phyloP scores from a whole-genome alignment of 2,329 filamentous ascomycete species.

The Arthroderma sp. region DNA sequence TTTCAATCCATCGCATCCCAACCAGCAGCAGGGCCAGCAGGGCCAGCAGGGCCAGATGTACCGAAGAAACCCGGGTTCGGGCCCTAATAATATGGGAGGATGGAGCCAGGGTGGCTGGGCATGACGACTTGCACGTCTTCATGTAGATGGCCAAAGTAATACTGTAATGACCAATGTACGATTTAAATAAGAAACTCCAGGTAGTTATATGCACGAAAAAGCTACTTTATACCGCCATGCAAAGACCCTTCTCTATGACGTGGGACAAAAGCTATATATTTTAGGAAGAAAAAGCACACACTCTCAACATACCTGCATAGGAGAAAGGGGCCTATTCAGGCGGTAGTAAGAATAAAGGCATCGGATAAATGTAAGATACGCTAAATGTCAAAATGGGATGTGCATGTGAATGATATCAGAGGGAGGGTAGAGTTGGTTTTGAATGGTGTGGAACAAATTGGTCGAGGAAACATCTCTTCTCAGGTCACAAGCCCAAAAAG shows the following conservation, averaged over 20 bases:
- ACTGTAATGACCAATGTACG: background rate
- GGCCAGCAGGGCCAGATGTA: background rate
- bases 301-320: background rate
- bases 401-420: background rate
- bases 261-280: background rate
- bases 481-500: too few species aligned
- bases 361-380: background rate
- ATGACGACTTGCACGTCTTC: background rate
- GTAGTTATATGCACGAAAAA: background rate
- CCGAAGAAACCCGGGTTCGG: background rate
- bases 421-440: background rate
- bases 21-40: conserved; percentile 13
- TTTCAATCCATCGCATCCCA: conserved; percentile 11
- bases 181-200: background rate
- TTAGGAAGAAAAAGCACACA: background rate
- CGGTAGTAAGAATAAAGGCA: background rate
- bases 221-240: background rate
- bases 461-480: too few species aligned
- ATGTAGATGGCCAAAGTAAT: background rate
- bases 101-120: conserved; percentile 15
- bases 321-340: background rate
- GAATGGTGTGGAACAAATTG: too few species aligned
- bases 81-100: background rate
- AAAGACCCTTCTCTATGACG: background rate
- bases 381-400: background rate